Conservation (phyloP, 805 yeast species). For the Cyberlindnera xishuangbannaensis region DNA sequence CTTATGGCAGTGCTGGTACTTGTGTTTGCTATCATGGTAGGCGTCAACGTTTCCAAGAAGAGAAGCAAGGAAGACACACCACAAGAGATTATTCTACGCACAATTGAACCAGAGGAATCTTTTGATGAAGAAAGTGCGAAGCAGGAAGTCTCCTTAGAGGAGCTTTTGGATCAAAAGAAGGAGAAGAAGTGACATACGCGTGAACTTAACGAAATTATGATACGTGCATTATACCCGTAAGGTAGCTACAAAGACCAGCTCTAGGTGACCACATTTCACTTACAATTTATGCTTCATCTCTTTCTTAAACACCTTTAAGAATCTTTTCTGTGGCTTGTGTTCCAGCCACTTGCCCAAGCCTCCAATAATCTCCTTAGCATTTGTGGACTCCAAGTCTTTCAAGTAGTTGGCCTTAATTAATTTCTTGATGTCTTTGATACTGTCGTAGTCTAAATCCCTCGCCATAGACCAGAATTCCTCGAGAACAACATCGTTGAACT, state of each 20-base stretch:
- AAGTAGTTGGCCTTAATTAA: constrained; percentile 29
- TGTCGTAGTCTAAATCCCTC: constrained; percentile 33
- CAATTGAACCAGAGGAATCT: constrained; percentile 25
- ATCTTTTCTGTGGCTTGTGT: constrained; percentile 70
- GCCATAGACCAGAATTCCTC: constrained; percentile 32
- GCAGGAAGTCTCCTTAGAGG: constrained; percentile 6
- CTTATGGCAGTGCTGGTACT: constrained; percentile 65
- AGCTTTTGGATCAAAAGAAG: constrained; percentile 4
- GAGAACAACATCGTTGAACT: constrained; percentile 40
- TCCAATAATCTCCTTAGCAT: constrained; percentile 57
- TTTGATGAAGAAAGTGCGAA: constrained; percentile 21
- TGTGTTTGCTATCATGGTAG: constrained; percentile 57
- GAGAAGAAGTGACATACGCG: too few species aligned
- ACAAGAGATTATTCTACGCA: constrained; percentile 30
- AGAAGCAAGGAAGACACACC: constrained; percentile 28
- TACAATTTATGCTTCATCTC: constrained; percentile 58
- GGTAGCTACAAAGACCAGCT: neutral
- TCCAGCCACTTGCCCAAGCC: constrained; percentile 68
- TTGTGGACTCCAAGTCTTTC: constrained; percentile 39
- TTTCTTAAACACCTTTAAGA: constrained; percentile 47
- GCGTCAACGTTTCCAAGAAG: constrained; percentile 36
- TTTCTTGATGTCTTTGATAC: constrained; percentile 39
- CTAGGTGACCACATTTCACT: constrained; percentile 3
- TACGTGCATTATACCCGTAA: too few species aligned
- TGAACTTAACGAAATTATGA: too few species aligned